These are phyloP conservation scores for Picea glauca DNA, from an alignment of 75 land plant species.

Conservation along the genomic window DNA sequence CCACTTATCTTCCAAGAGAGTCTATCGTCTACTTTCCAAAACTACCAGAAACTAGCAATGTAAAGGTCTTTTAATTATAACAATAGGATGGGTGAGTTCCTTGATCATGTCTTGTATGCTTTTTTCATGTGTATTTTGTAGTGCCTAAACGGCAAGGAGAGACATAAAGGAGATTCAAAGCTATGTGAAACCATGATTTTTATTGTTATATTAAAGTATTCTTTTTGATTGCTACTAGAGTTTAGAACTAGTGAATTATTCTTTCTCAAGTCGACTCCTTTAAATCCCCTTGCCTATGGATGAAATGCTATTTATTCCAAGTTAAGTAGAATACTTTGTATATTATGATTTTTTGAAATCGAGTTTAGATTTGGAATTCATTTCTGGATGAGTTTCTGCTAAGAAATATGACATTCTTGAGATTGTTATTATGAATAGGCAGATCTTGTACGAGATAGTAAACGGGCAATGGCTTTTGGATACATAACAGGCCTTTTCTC, in stretches of 20 bases:
- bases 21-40: too few species aligned
- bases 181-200: not conserved
- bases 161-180: not conserved
- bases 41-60: not conserved
- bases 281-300: not conserved
- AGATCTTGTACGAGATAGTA: constrained; percentile 41
- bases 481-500: constrained; percentile 64
- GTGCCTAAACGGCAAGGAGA: not conserved
- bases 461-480: constrained; percentile 63
- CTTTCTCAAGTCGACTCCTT: not conserved
- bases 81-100: not conserved
- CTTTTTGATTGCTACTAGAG: not conserved
- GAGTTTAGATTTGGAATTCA: not conserved
- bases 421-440: constrained; percentile 33
- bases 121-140: not conserved
- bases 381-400: not conserved
- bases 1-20: too few species aligned
- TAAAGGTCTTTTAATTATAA: not conserved
- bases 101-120: not conserved
- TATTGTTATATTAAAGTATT: not conserved
- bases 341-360: not conserved
- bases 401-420: not conserved
- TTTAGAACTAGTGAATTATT: not conserved
- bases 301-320: not conserved
- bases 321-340: not conserved